Base-by-base conservation (phyloP, 192 early-diverging fungal genomes). In the Chytriomyces hyalinus region DNA sequence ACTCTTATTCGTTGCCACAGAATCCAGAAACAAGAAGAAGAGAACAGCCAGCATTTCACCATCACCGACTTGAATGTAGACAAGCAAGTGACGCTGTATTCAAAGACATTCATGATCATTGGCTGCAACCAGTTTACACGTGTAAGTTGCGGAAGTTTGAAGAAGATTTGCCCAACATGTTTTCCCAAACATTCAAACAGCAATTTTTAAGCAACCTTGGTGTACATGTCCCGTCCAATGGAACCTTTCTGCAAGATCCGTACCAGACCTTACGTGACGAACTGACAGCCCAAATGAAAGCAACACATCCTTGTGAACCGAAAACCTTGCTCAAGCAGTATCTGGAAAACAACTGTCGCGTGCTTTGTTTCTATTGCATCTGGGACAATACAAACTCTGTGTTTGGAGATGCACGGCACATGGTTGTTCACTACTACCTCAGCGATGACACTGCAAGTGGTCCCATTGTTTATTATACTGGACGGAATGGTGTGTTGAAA, bases 351-450 rank as follows among this genome's bases (percentile, higher is more conserved):
- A 88, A 91, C 79, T 81, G 90, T 6, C 80, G 80, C 47, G 90
- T 91, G 10, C 82, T 91, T 20, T 79, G 90, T 59, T 91, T 91
- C 82, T 91, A 88, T 72, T 88, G 87, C 75, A 80, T 88, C 57
- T 91, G 90, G 90, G 88, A 90, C 76, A 87, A 90, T 79, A 89
- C 80, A 51, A 83, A 80, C 61, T 78, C 69, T 28, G 81, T 87
- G 44, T 88, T 87, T 80, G 85, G 85, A 24, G 90, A 90, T 60
- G 66, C 88, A 7, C 77, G 88, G 11, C 87, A 91, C 68, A 86
- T 91, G 85, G 78, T 90, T 44, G 78, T 91, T 11, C 87, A 89
- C 53, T 91, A 90, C 81, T 91, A 87, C 69, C 82, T 91, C 10
- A 80, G 75, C 49, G 88, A 91, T 75, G 90, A 91, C 49, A 86